Base-by-base conservation (phyloP, 169 alveolate genomes). In the Cryptosporidium ubiquitum region DNA sequence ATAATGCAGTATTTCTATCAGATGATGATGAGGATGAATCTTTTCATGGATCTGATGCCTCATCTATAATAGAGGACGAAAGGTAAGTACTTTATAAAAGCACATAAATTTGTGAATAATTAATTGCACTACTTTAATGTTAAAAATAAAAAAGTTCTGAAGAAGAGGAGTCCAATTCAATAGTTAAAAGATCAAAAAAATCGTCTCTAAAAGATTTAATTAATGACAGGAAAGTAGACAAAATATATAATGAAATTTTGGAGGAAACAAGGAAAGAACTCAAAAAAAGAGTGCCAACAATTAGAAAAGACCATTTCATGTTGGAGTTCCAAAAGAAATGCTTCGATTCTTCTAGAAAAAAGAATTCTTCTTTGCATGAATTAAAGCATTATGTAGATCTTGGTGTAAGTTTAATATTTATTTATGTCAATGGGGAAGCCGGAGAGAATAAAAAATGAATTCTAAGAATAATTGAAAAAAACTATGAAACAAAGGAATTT, bases 1-100 rank as follows among this genome's bases (percentile, higher is more conserved):
- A 79, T 31, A 64, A 61, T 40, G 79, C 89, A 5, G 89, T 79
- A 18, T 79, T 79, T 58, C 5, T 79, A 23, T 79, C 89, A 40
- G 89, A 79, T 33, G 89, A 79, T 61, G 89, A 79, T 5, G 89
- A 79, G 39, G 89, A 79, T 58, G 89, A 79, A 26, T 79, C 89
- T 9, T 79, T 79, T 29, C 73, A 79, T 49, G 79, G 64, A 18
- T 79, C 89, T 29, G 89, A 79, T 31, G 64, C 69, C 18, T 79
- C 89, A 10, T 58, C 74, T 20, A 14, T 31, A 79, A 33, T 42
- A 26, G 85, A 42, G 31, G 37, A 26, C n/a, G 64, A 69, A 12
- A 37, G 84, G 84, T 69, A 69, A 69, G 84, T 66, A 2, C 20
- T 6, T 2, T 33, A 66, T 33, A 31, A 33, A 58, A 7, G 26